Conservation (phyloP, 441 rosid species). For the Brassica balearica region DNA sequence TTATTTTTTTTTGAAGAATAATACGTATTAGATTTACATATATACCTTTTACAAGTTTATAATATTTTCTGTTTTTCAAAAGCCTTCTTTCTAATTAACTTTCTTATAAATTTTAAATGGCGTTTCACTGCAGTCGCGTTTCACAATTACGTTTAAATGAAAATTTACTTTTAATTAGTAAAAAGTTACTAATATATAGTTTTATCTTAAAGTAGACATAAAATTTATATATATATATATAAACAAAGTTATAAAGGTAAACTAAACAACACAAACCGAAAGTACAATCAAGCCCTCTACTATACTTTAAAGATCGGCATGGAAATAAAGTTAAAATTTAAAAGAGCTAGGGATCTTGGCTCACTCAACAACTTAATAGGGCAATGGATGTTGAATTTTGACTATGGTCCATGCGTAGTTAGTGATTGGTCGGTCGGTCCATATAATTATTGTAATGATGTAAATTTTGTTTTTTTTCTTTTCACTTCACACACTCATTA, state of each 20-base stretch:
- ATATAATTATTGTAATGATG: slow-evolving; percentile 41
- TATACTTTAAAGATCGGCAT: slow-evolving; percentile 24
- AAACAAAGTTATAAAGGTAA: neutral
- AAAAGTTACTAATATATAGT: neutral
- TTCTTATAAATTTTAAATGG: neutral
- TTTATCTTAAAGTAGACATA: neutral
- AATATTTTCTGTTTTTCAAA: neutral
- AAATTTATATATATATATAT: neutral
- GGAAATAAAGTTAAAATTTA: slow-evolving; percentile 21
- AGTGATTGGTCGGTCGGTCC: slow-evolving; percentile 47
- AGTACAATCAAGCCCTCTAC: slow-evolving; percentile 18
- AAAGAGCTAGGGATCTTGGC: slow-evolving; percentile 38
- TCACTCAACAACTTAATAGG: slow-evolving; percentile 36
- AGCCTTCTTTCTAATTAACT: neutral
- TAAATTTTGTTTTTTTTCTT: slow-evolving; percentile 3
- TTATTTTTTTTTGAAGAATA: neutral
- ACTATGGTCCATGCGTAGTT: slow-evolving; percentile 43
- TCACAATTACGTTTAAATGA: neutral
- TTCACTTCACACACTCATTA: slow-evolving; percentile 32
- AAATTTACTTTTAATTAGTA: neutral
- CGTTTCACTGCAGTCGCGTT: neutral
- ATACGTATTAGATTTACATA: neutral
- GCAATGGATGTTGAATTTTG: slow-evolving; percentile 44
- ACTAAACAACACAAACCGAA: slow-evolving; percentile 11
- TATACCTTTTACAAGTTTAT: neutral